Evolutionary conservation across 257 asterid species (phyloP).

Genomic region (Mitragyna speciosa): DNA sequence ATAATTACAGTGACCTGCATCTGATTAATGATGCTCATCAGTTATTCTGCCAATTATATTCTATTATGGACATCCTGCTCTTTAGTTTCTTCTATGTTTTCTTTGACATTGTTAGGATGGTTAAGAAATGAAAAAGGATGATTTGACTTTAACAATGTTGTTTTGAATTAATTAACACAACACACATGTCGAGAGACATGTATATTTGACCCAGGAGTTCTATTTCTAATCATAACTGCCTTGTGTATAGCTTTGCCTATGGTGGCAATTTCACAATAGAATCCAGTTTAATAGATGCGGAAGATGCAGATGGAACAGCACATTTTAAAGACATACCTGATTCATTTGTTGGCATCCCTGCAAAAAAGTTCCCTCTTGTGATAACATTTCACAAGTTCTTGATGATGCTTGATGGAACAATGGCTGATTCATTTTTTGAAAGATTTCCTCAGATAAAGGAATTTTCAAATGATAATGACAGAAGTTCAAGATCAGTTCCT

Average conservation of each 20-base stretch:
- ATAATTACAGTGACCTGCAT: too few species aligned
- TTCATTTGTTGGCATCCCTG: conserved; percentile 44
- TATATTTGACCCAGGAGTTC: neutral
- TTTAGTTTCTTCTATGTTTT: too few species aligned
- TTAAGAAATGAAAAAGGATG: too few species aligned
- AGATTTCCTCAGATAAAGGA: conserved; percentile 38
- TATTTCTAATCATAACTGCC: neutral
- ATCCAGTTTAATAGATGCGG: conserved; percentile 30
- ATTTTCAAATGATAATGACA: conserved; percentile 20
- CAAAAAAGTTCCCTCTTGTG: conserved; percentile 55
- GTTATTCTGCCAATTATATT: too few species aligned
- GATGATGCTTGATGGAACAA: conserved; percentile 72
- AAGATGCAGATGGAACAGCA: conserved; percentile 48
- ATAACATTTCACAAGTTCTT: conserved; percentile 66
- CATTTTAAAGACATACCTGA: conserved; percentile 57
- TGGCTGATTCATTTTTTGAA: conserved; percentile 53
- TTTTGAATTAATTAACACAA: too few species aligned
- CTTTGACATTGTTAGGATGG: too few species aligned
- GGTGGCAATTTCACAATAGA: conserved; percentile 25
- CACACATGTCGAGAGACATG: too few species aligned
- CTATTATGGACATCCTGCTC: too few species aligned
- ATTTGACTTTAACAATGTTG: too few species aligned
- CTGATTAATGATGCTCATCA: too few species aligned
- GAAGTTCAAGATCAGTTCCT: conserved; percentile 37
- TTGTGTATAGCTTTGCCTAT: conserved; percentile 39